phyloP scores from a whole-genome alignment of 306 rosid species.

The Senna tora region DNA sequence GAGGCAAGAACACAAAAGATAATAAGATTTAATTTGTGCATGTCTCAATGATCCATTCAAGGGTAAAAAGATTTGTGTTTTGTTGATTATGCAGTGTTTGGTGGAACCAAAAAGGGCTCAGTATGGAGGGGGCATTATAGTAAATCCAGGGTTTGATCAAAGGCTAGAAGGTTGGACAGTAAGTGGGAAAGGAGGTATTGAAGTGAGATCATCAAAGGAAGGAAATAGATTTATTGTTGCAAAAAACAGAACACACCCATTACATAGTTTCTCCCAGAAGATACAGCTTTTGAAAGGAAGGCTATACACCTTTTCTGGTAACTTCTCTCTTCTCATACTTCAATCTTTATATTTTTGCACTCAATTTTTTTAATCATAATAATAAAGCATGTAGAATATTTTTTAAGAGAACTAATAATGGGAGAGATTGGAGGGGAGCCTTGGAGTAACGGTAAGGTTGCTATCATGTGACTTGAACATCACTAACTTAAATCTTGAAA shows the following conservation, averaged over 20 bases:
- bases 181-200: constrained; percentile 59
- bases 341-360: too few relatives aligned
- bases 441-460: too few relatives aligned
- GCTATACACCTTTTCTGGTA: constrained; percentile 65
- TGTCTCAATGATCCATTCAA: background rate
- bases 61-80: too few relatives aligned
- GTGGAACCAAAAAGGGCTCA: constrained; percentile 55
- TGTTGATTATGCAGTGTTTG: constrained; percentile 62
- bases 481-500: too few relatives aligned
- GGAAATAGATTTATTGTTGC: constrained; percentile 69
- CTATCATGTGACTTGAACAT: too few relatives aligned
- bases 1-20: constrained; percentile 67
- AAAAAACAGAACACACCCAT: constrained; percentile 46
- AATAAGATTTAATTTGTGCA: too few relatives aligned
- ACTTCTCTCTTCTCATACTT: constrained; percentile 2
- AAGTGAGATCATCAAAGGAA: constrained; percentile 50
- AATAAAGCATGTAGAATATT: too few relatives aligned
- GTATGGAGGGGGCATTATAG: constrained; percentile 80
- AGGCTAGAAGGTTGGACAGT: constrained; percentile 63
- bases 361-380: too few relatives aligned
- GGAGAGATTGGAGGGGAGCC: too few relatives aligned
- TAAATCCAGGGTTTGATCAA: constrained; percentile 71
- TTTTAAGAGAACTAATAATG: too few relatives aligned
- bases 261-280: constrained; percentile 63
- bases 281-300: constrained; percentile 59